phyloP scores from a whole-genome alignment of 768 basidiomycete genomes.

The Auriculariales sp. region DNA sequence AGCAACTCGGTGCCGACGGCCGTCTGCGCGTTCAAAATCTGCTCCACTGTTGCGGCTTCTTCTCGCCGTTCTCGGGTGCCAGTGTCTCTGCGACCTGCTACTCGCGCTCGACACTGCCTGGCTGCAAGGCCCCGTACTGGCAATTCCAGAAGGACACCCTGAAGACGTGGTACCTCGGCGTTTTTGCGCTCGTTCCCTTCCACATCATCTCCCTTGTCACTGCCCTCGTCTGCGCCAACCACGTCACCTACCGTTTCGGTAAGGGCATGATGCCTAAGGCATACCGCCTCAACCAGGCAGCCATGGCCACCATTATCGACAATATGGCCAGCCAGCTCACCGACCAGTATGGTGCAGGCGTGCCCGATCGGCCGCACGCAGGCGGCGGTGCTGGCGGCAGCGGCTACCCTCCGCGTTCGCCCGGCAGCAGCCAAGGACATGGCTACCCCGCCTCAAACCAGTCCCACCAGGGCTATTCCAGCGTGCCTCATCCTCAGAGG shows the following conservation, averaged over 20 bases:
- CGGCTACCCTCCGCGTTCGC: background rate
- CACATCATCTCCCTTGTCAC: constrained; percentile 51
- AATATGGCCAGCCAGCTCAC: constrained; percentile 40
- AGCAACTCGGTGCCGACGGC: constrained; percentile 39
- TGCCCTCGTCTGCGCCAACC: constrained; percentile 61
- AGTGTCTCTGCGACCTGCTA: constrained; percentile 64
- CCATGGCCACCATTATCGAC: constrained; percentile 76
- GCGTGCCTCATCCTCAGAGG: background rate
- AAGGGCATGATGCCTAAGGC: constrained; percentile 83
- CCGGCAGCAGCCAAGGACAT: background rate
- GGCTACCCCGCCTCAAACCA: background rate
- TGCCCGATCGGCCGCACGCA: constrained; percentile 14
- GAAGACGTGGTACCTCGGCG: constrained; percentile 46
- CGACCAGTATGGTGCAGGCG: constrained; percentile 53
- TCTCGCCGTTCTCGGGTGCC: constrained; percentile 65
- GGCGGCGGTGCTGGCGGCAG: background rate
- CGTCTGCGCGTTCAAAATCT: constrained; percentile 59
- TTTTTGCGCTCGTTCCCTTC: constrained; percentile 53
- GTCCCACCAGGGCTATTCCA: background rate
- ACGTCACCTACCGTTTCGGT: constrained; percentile 76
- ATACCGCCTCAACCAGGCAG: constrained; percentile 56
- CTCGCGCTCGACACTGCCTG: constrained; percentile 51
- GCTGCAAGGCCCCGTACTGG: constrained; percentile 56
- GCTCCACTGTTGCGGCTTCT: constrained; percentile 71
- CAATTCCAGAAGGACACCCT: constrained; percentile 41